phyloP scores from a whole-genome alignment of 306 rosid genomes.

The Corylus heterophylla region DNA sequence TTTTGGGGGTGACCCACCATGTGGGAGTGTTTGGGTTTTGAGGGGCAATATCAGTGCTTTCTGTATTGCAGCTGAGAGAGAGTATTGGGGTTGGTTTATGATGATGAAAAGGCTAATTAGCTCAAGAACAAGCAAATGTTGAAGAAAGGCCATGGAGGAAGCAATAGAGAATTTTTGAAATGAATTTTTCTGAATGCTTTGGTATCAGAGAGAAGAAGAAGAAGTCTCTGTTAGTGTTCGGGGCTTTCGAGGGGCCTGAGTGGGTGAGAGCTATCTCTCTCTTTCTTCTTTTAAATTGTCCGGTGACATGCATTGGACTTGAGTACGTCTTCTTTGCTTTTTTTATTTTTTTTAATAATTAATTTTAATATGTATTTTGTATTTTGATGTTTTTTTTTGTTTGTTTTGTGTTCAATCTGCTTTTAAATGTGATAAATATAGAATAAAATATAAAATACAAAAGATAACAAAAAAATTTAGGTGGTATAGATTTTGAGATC shows the following conservation, averaged over 20 bases:
- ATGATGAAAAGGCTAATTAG: constrained; percentile 6
- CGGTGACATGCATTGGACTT: background rate
- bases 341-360: too few relatives aligned
- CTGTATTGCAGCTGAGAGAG: constrained; percentile 6
- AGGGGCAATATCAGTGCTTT: constrained; percentile 47
- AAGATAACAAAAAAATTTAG: too few relatives aligned
- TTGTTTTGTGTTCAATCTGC: too few relatives aligned
- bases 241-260: background rate
- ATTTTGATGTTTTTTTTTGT: too few relatives aligned
- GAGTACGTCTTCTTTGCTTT: background rate
- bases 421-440: too few relatives aligned
- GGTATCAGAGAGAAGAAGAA: background rate
- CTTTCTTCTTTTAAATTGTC: background rate
- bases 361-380: too few relatives aligned
- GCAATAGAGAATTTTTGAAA: too few relatives aligned
- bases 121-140: constrained; percentile 17
- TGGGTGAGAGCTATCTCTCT: background rate
- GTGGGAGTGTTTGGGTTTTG: constrained; percentile 47
- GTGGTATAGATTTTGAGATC: too few relatives aligned
- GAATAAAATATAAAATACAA: too few relatives aligned
- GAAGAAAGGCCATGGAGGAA: constrained; percentile 26
- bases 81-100: constrained; percentile 26
- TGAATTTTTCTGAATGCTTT: background rate
- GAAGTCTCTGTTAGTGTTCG: background rate
- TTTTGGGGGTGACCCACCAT: constrained; percentile 21